These are phyloP conservation scores for Ustilago cynodontis DNA, from an alignment of 1,284 basidiomycete species.

Conservation along the genomic window DNA sequence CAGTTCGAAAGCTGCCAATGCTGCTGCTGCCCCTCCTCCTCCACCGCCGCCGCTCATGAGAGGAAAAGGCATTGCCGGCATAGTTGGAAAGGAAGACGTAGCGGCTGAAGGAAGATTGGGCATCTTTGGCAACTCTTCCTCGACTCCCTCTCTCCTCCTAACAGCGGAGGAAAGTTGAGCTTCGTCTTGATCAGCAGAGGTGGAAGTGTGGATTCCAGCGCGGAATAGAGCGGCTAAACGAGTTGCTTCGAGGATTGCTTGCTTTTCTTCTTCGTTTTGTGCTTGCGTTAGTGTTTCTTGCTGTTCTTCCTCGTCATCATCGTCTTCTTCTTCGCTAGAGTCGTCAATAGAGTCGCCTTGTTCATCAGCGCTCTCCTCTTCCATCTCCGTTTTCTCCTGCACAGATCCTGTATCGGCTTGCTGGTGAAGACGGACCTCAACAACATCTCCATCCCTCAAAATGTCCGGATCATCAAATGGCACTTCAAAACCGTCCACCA, in stretches of 20 bases:
- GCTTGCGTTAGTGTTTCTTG: too few species aligned
- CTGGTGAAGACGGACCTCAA: slow-evolving; percentile 21
- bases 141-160: not conserved
- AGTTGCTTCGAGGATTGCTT: slow-evolving; percentile 15
- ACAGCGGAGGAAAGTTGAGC: not conserved
- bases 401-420: not conserved
- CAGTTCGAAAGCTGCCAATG: slow-evolving; percentile 45
- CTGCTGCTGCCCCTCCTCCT: slow-evolving; percentile 17
- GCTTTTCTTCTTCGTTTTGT: slow-evolving; percentile 27
- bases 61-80: slow-evolving; percentile 24
- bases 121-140: slow-evolving; percentile 29
- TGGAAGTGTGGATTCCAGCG: slow-evolving; percentile 17
- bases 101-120: slow-evolving; percentile 3
- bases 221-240: slow-evolving; percentile 26
- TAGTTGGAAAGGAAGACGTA: not conserved
- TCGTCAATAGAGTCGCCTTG: not conserved
- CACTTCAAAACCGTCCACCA: slow-evolving; percentile 40
- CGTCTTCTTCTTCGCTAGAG: slow-evolving; percentile 6
- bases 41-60: too few species aligned
- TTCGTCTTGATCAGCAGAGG: not conserved
- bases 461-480: slow-evolving; percentile 42
- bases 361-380: not conserved
- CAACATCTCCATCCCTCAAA: slow-evolving; percentile 43
- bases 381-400: not conserved
- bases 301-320: slow-evolving; percentile 1